Percentiles rank a stretch among this genome's conserved stretches.
Conservation (phyloP, 345 rosid species). For the Moringa oleifera region DNA sequence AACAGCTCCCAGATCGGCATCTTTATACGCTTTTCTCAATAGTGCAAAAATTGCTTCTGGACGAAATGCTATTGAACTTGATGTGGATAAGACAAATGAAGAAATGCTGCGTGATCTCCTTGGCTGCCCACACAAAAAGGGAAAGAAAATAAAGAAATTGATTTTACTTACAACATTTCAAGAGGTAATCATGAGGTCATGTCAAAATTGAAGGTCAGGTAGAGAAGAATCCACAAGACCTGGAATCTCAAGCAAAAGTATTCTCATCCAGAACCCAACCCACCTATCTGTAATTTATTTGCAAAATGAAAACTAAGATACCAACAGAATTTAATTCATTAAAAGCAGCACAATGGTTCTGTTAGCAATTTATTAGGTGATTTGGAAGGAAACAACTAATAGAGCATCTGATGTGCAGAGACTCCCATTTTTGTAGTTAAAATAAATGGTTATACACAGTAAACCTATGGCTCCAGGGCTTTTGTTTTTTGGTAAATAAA, state of each 20-base stretch:
- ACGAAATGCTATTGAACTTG: conserved; percentile 53
- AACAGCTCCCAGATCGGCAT: conserved; percentile 48
- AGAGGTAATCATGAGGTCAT: too few species aligned
- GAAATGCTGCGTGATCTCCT: conserved; percentile 55
- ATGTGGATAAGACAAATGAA: conserved; percentile 32
- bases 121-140: conserved; percentile 41
- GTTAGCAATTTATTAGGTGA: too few species aligned
- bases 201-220: too few species aligned
- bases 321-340: neutral
- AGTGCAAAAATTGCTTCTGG: conserved; percentile 57
- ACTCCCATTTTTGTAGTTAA: too few species aligned
- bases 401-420: too few species aligned
- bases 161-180: neutral
- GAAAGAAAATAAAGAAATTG: conserved; percentile 4
- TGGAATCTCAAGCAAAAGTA: too few species aligned
- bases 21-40: conserved; percentile 63
- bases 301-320: neutral
- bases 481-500: too few species aligned
- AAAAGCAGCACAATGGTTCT: neutral
- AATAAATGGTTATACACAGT: too few species aligned
- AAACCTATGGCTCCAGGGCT: too few species aligned
- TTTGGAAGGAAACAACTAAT: too few species aligned
- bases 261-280: too few species aligned
- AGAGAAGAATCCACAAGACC: too few species aligned
- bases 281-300: neutral